Evolutionary conservation across 2,329 filamentous ascomycete genomes (phyloP), one percentile per base, ranked within the genome.

Genomic region (Xylariales sp.): DNA sequence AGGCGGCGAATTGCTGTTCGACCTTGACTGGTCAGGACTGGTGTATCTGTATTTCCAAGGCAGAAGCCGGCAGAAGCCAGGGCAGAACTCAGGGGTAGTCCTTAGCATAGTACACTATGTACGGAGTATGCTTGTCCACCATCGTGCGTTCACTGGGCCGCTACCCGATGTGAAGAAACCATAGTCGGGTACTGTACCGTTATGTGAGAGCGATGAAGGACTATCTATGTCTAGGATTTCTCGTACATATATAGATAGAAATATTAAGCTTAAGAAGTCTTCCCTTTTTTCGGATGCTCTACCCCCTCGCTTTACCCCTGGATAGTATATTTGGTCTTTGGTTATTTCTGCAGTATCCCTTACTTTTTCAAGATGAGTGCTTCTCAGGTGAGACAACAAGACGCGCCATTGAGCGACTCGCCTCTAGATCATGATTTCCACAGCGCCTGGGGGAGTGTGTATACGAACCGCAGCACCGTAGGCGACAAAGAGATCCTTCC

Each of bases 361-460:
- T 32, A 1, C 39, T 6, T 41, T n/a, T n/a, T 43, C 23, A 54
- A 16, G 1, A 64, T 65, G 65, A 18, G 41, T 63, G 39, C 55
- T 18, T 18, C 55, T 10, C 30, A 36, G n/a, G 43, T 3, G 3
- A 39, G 12, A 16, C 18, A 41, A 53, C 18, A 41, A 53, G 41
- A 46, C n/a, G 48, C 28, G 8, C 30, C 36, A 57, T 6, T 53
- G 14, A 14, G 39, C 30, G 49, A 65, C 9, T 34, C 60, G 39
- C n/a, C 46, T 12, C 58, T 75, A 0, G 71, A 75, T 32, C 74
- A 75, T 43, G 69, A 75, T 34, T 71, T 75, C 39, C 73, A 75
- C 28, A 75, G 69, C 7, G 71, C 67, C 18, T 73, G 71, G 63
- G 74, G 74, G n/a, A 70, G 68, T 52, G 64, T 74, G 8, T 50